Conservation (phyloP, 78 protist genomes). For the Goniomonas avonlea region DNA sequence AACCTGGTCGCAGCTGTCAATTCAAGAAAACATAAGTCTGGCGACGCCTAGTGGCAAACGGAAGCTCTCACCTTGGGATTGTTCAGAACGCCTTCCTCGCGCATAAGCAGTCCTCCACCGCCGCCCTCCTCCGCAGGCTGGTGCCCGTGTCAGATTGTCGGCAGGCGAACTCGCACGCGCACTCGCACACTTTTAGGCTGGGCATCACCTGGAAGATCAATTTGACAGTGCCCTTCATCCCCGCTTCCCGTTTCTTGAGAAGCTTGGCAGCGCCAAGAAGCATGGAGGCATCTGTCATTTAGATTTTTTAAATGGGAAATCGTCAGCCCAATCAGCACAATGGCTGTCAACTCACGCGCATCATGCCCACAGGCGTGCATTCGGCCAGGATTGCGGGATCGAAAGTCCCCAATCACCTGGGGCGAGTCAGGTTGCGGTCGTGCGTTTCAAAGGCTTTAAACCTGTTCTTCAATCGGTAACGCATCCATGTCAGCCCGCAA, state of each 20-base stretch:
- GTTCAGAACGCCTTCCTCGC: not conserved
- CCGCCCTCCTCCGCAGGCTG: slow-evolving; percentile 23
- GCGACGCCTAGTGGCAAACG: too few relatives aligned
- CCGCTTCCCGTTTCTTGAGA: not conserved
- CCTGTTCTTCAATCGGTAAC: not conserved
- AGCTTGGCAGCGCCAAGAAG: slow-evolving; percentile 10
- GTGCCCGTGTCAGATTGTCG: too few relatives aligned
- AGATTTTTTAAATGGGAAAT: too few relatives aligned
- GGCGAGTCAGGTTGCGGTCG: not conserved
- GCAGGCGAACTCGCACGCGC: too few relatives aligned
- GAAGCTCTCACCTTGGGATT: too few relatives aligned
- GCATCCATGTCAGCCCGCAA: slow-evolving; percentile 17
- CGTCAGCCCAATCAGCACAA: too few relatives aligned
- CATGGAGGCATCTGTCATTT: too few relatives aligned
- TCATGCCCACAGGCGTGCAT: slow-evolving; percentile 25
- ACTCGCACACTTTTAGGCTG: too few relatives aligned
- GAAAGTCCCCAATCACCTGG: not conserved
- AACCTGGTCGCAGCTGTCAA: too few relatives aligned
- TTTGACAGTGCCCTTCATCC: not conserved
- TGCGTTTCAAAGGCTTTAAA: not conserved
- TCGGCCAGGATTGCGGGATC: not conserved
- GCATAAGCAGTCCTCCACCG: not conserved
- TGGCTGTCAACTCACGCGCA: not conserved
- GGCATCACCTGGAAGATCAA: not conserved
- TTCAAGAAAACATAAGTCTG: too few relatives aligned